These are phyloP conservation scores for Trichosporon sp. DNA, from an alignment of 1,284 basidiomycete genomes.

Conservation along the genomic window DNA sequence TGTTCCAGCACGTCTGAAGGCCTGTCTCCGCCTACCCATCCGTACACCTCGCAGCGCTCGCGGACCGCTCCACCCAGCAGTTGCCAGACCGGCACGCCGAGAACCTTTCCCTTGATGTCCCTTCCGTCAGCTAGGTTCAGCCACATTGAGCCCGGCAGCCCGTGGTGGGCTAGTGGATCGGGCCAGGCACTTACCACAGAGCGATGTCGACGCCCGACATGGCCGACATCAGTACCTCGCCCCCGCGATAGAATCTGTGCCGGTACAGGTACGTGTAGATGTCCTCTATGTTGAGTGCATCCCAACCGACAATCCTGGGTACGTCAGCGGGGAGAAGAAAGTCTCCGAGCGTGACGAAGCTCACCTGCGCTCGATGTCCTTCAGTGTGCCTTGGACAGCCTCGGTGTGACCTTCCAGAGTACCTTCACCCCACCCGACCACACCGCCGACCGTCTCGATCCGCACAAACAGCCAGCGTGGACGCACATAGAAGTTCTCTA, in stretches of 20 bases:
- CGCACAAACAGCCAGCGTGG: constrained; percentile 72
- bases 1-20: constrained; percentile 60
- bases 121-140: constrained; percentile 40
- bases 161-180: constrained; percentile 32
- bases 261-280: constrained; percentile 55
- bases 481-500: constrained; percentile 60
- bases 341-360: constrained; percentile 1
- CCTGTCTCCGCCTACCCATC: constrained; percentile 56
- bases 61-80: constrained; percentile 65
- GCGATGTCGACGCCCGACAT: constrained; percentile 55
- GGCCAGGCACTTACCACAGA: constrained; percentile 49
- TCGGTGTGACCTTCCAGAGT: constrained; percentile 57
- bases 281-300: constrained; percentile 66
- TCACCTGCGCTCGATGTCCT: constrained; percentile 58
- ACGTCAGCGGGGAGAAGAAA: constrained; percentile 5
- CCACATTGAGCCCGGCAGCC: not conserved
- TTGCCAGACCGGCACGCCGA: constrained; percentile 69
- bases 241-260: constrained; percentile 66
- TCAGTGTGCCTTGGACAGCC: constrained; percentile 65
- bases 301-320: constrained; percentile 52
- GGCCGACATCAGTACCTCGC: constrained; percentile 62
- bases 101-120: constrained; percentile 74
- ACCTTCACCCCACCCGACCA: constrained; percentile 60
- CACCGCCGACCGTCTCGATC: constrained; percentile 61
- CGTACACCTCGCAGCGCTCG: constrained; percentile 45